Percentiles rank a stretch among this genome's conserved stretches.
Conservation (phyloP, 305 asterid genomes). For the Fraxinus floribunda region DNA sequence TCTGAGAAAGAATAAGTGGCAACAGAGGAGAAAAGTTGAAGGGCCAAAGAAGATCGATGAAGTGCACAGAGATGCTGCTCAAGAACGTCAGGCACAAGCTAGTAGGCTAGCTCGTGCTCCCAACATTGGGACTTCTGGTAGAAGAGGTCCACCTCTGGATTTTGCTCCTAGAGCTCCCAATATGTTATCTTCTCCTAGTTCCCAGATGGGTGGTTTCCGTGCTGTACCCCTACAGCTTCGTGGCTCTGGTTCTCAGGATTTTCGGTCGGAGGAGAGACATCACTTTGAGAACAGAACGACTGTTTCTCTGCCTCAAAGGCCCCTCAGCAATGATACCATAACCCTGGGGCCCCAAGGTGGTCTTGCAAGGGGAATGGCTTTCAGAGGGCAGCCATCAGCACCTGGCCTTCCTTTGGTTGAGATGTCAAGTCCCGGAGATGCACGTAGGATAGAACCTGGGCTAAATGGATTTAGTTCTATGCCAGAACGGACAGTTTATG, state of each 20-base stretch:
- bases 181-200: conserved; percentile 45
- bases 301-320: conserved; percentile 52
- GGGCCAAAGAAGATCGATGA: conserved; percentile 85
- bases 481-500: conserved; percentile 52
- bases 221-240: conserved; percentile 48
- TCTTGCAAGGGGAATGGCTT: conserved; percentile 87
- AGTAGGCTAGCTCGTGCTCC: conserved; percentile 52
- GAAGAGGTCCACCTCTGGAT: conserved; percentile 53
- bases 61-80: conserved; percentile 77
- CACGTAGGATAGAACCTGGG: conserved; percentile 52
- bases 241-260: conserved; percentile 58
- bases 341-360: conserved; percentile 97
- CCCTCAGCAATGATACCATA: conserved; percentile 48
- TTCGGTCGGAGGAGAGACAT: conserved; percentile 44
- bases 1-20: conserved; percentile 80
- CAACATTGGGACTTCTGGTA: conserved; percentile 42
- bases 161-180: conserved; percentile 45
- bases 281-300: conserved; percentile 44
- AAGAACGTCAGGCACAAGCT: conserved; percentile 65
- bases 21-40: conserved; percentile 83
- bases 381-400: conserved; percentile 67
- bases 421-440: conserved; percentile 41
- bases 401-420: conserved; percentile 38
- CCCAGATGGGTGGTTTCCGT: conserved; percentile 43
- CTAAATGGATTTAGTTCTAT: conserved; percentile 59